Base-by-base conservation (phyloP, 306 rosid species). In the Canavalia ensiformis region DNA sequence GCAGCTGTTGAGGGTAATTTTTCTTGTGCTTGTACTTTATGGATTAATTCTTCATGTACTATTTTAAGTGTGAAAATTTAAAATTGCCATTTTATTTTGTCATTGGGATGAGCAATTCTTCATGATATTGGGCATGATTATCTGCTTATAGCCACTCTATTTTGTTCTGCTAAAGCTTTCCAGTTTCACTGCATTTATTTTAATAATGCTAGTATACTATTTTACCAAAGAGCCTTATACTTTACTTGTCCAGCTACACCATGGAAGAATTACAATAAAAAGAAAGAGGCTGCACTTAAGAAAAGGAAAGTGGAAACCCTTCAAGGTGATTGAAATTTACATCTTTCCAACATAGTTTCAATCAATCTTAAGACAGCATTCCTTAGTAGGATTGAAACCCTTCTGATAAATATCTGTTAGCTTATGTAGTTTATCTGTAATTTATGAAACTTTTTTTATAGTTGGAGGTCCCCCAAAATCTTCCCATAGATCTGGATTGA, bases 201-300 rank as follows among this genome's bases (percentile, higher is more conserved):
- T 72, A 70, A 75, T 18, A 60, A 11, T 46, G 34, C 18, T 81
- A 73, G 28, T 67, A 49, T 63, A 81, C 37, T 47, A 59, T 54
- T 81, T 74, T 57, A 79, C 70, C 74, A 55, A 78, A 42, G 76
- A 45, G 50, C 77, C 80, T 78, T 83, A 68, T 82, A 10, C 75
- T 86, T 82, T 34, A 56, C 77, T 73, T 88, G 84, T 86, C 79
- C 87, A 95, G 99, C 88, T 82, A 90, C 89, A 80, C 5, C 94
- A 1, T 82, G 99, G 98, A 95, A 87, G 86, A 85, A 69, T 79
- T 88, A 29, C 84, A 88, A 67, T 85, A 87, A 83, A 68, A 95
- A 91, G 89, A 95, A 90, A 85, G 98, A 95, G 72, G 89, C 92
- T 75, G 90, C 90, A 55, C 81, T 85, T 35, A 95, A 90, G 89